Base-by-base conservation (phyloP, 768 basidiomycete genomes). In the Mycena filopes region DNA sequence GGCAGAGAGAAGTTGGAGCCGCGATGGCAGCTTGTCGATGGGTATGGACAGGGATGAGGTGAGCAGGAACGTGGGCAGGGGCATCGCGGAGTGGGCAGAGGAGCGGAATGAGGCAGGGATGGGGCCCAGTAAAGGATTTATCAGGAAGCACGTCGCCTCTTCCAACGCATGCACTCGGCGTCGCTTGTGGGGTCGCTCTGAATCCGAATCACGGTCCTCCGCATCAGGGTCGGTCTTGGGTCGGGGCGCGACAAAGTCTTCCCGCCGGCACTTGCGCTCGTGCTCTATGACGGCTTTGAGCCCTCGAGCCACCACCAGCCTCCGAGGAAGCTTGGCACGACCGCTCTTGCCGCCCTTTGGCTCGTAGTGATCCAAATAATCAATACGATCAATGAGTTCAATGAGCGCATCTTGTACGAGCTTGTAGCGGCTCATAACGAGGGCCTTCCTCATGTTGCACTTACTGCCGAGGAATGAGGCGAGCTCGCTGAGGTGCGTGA, bases 391-490 rank as follows among this genome's bases (percentile, higher is more conserved):
- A 28, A 88, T 84, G 82, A 87, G 87, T 59, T 82, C 77, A 38
- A 83, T 83, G 33, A 93, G 76, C 59, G 84, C 76, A 70, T 90
- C 87, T 71, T 88, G 88, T 29, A 92, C 74, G 40, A 80, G 68
- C 73, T 87, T 90, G 77, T 94, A 94, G 4, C 91, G 87, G 29
- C 84, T 78, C 85, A 92, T 87, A 28, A 93, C 84, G 48, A 85
- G 81, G 31, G 80, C 78, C 57, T 86, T 84, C 18, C 82, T 80
- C 40, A 83, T 79, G 38, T 84, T 82, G 66, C 85, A 81, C 43
- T 84, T 83, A 26, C 74, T 66, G 13, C 84, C 90, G 43, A 94
- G 82, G 31, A 75, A 80, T 54, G 82, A 81, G n/a, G 87, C 84
- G 60, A 93, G 79, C n/a, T 84, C 83, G 15, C 79, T 82, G 28